Percentiles rank a stretch among this genome's conserved stretches.
Evolutionary conservation across 2,329 filamentous ascomycete species (phyloP).

Genomic region (Fusarium chlamydosporum): DNA sequence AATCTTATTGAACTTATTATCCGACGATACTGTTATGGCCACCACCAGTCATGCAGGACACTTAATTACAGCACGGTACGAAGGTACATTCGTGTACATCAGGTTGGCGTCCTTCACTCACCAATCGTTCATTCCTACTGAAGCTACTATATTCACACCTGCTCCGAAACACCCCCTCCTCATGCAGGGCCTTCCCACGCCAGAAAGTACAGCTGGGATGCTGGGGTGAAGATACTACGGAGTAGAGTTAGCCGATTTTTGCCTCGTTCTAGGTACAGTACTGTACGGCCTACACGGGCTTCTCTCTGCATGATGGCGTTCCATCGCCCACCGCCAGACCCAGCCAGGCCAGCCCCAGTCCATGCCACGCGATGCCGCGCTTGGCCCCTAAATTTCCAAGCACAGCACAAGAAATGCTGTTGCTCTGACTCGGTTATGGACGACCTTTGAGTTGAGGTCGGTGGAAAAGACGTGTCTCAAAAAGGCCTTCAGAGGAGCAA

Average conservation of each 20-base stretch:
- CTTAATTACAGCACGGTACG: slow-evolving; percentile 9
- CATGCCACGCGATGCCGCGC: slow-evolving; percentile 45
- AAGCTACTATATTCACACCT: not conserved
- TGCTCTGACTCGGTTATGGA: slow-evolving; percentile 14
- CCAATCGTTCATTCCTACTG: slow-evolving; percentile 15
- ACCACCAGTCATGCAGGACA: slow-evolving; percentile 5
- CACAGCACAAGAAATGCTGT: slow-evolving; percentile 7
- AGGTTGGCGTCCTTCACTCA: slow-evolving; percentile 5
- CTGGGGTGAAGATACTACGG: slow-evolving; percentile 2
- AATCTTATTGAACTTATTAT: not conserved
- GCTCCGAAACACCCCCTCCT: not conserved
- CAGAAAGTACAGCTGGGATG: slow-evolving; percentile 7
- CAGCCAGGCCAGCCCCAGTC: slow-evolving; percentile 40
- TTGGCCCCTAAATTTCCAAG: slow-evolving; percentile 40
- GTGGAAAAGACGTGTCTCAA: slow-evolving; percentile 19
- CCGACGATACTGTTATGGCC: not conserved
- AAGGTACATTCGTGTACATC: slow-evolving; percentile 7
- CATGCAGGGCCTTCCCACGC: slow-evolving; percentile 16
- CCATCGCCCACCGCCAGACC: slow-evolving; percentile 40
- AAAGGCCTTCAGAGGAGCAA: slow-evolving; percentile 10
- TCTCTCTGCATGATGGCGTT: slow-evolving; percentile 18
- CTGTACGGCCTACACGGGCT: slow-evolving; percentile 17
- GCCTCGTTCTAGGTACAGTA: slow-evolving; percentile 1
- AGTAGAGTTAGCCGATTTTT: slow-evolving; percentile 6
- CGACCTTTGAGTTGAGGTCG: slow-evolving; percentile 8